A percentile compares a stretch with the other conserved stretches of the same genome.
These are phyloP conservation scores for Pouteria glomerata DNA, from an alignment of 148 eudicot species.

Conservation along the genomic window DNA sequence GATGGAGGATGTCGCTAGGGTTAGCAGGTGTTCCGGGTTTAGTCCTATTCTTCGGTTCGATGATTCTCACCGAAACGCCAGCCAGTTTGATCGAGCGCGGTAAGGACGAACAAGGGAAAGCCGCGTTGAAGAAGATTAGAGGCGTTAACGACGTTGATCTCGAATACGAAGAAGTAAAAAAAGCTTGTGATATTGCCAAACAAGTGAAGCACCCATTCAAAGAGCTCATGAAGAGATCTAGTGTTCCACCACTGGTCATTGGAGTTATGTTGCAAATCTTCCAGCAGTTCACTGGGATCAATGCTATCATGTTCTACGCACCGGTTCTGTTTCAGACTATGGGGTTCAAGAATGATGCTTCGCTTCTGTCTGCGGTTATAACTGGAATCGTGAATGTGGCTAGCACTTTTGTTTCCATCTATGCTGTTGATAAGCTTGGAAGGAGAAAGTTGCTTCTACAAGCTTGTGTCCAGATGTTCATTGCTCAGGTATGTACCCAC, in stretches of 20 bases:
- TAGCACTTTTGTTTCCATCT: slow-evolving; percentile 43
- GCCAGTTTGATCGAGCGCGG: slow-evolving; percentile 36
- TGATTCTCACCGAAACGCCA: slow-evolving; percentile 53
- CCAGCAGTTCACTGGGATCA: too few species aligned
- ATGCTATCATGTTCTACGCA: slow-evolving; percentile 64
- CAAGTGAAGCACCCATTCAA: slow-evolving; percentile 32
- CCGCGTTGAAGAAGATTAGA: slow-evolving; percentile 33
- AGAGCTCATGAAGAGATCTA: slow-evolving; percentile 27
- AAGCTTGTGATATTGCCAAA: slow-evolving; percentile 32
- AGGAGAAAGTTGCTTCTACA: slow-evolving; percentile 47
- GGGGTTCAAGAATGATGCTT: slow-evolving; percentile 40
- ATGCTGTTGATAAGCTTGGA: slow-evolving; percentile 43
- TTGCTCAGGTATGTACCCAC: slow-evolving; percentile 48
- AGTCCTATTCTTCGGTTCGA: slow-evolving; percentile 36
- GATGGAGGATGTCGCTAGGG: slow-evolving; percentile 60
- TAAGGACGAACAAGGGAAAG: slow-evolving; percentile 16
- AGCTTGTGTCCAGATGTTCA: slow-evolving; percentile 51
- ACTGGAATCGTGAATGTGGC: slow-evolving; percentile 43
- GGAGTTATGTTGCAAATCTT: slow-evolving; percentile 35
- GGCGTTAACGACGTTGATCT: slow-evolving; percentile 39
- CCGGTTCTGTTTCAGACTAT: slow-evolving; percentile 55
- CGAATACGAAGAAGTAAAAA: slow-evolving; percentile 29
- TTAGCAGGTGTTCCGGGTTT: slow-evolving; percentile 41
- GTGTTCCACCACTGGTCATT: slow-evolving; percentile 37
- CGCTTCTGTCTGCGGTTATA: slow-evolving; percentile 43